Evolutionary conservation across 768 basidiomycete species (phyloP), one percentile per base, ranked within the genome.

Genomic region (Termitomyces bulborhizus): DNA sequence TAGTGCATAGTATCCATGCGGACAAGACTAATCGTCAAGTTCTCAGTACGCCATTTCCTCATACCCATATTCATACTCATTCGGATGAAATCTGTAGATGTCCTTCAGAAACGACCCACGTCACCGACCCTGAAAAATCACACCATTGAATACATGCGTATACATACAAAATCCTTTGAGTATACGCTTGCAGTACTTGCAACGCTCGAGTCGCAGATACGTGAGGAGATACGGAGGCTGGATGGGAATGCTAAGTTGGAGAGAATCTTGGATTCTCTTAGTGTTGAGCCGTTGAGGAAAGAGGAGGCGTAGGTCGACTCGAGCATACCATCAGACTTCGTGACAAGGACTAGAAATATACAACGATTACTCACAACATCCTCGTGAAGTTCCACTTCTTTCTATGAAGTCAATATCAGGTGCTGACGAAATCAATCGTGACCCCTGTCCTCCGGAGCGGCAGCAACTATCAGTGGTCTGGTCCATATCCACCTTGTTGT

Each of bases 1-100:
- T 98, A 32, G 86, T 98, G 0, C 96, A 98, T 68, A 85, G 89
- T 18, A 86, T 98, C 46, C 84, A 88, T 31, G 81, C 89, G 6
- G 84, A 93, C 65, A 76, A 74, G 11, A 78, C 84, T 0, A 93
- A 92, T 69, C 79, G 84, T 34, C 88, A 88, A 68, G 78, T 98
- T 34, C 76, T 97, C 52, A 95, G 94, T 95, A 62, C 58, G 87
- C 74, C 31, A 39, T 34, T 12, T 42, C 3, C 29, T 1, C 15
- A 18, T 11, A 29, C 16, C 24, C 12, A 44, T 13, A 26, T 18
- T 4, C n/a, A 16, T 48, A 31, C 34, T 40, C 9, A 47, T 21
- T 39, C 39, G 29, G 6, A 24, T 7, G 29, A 40, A 31, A 27
- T 32, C 26, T 43, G 44, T 48, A 96, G 93, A 94, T 60, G 86